These are phyloP conservation scores for Fraxinus xanthoxyloides DNA, from an alignment of 305 asterid genomes.

Conservation along the genomic window DNA sequence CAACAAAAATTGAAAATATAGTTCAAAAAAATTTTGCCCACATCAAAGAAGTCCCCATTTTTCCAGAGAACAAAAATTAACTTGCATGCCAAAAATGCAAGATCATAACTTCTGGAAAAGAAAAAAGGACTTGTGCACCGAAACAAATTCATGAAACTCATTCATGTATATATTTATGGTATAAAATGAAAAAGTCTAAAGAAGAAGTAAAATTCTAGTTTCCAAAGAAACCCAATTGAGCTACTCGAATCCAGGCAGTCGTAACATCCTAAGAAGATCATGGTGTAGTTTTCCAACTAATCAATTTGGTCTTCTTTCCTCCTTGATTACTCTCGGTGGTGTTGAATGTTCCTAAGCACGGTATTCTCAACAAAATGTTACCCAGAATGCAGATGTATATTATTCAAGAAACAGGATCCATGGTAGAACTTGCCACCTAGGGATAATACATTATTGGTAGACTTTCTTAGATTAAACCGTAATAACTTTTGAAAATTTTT, in stretches of 20 bases:
- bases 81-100: not conserved
- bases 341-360: constrained; percentile 1
- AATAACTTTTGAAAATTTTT: not conserved
- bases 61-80: constrained; percentile 14
- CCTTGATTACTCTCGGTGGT: not conserved
- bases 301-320: constrained; percentile 7
- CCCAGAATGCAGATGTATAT: not conserved
- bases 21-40: constrained; percentile 11
- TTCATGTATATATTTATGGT: not conserved
- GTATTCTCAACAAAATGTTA: not conserved
- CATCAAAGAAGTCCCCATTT: constrained; percentile 12
- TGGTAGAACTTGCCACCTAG: not conserved
- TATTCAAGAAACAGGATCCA: not conserved
- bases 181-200: constrained; percentile 4
- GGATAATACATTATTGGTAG: not conserved
- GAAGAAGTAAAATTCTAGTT: constrained; percentile 1
- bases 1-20: constrained; percentile 4
- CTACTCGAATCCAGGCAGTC: not conserved
- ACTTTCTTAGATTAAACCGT: not conserved
- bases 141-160: constrained; percentile 2
- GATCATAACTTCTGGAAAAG: constrained; percentile 11
- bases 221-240: constrained; percentile 1
- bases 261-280: constrained; percentile 1
- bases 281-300: not conserved
- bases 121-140: not conserved